Percentiles rank a stretch among this genome's conserved stretches.
Evolutionary conservation across 2,329 filamentous ascomycete species (phyloP).

Genomic region (Monilinia fructigena): DNA sequence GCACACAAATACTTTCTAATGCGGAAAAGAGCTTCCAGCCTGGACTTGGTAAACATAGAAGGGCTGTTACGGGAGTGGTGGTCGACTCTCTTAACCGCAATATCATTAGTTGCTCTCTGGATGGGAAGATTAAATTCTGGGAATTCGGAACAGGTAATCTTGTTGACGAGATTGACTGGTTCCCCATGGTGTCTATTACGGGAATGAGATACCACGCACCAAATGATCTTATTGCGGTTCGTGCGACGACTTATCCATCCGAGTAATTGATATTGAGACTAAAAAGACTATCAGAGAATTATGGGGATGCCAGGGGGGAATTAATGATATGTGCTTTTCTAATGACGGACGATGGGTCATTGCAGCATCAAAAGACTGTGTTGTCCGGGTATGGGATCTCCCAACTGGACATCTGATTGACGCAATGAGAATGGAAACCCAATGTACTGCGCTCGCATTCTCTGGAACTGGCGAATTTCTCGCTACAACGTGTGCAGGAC

Average conservation of each 20-base stretch:
- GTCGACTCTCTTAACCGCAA: constrained; percentile 87
- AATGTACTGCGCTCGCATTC: constrained; percentile 83
- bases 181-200: constrained; percentile 71
- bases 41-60: constrained; percentile 71
- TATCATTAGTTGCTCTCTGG: constrained; percentile 81
- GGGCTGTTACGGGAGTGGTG: constrained; percentile 79
- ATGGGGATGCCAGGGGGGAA: constrained; percentile 71
- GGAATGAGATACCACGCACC: constrained; percentile 76
- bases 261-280: constrained; percentile 87
- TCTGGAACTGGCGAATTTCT: constrained; percentile 89
- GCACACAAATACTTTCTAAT: constrained; percentile 28
- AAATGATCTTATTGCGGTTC: constrained; percentile 85
- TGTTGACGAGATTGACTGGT: constrained; percentile 79
- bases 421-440: constrained; percentile 74
- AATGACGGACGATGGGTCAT: constrained; percentile 93
- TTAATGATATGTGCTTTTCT: constrained; percentile 86
- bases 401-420: constrained; percentile 95
- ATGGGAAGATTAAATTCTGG: constrained; percentile 98
- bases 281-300: constrained; percentile 90
- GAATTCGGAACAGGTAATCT: constrained; percentile 83
- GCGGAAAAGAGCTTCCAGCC: constrained; percentile 33
- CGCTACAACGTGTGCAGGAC: constrained; percentile 80
- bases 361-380: constrained; percentile 75
- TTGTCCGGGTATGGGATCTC: constrained; percentile 89
- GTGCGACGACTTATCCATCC: constrained; percentile 84